These are phyloP conservation scores for Hypocrella siamensis DNA, from an alignment of 2,329 filamentous ascomycete species.

Conservation along the genomic window DNA sequence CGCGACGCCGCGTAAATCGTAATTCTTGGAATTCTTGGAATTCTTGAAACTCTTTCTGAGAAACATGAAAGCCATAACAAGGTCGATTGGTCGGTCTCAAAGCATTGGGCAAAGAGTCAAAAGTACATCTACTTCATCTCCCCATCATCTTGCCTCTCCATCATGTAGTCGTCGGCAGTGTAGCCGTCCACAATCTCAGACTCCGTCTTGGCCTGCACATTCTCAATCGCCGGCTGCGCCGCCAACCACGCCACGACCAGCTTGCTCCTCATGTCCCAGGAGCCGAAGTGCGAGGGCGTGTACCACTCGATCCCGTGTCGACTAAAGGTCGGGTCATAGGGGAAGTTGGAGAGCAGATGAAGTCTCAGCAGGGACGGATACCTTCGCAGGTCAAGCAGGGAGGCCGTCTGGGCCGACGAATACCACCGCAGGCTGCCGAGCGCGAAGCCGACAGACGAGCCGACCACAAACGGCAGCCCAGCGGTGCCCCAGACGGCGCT, in stretches of 20 bases:
- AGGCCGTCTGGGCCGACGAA: slow-evolving; percentile 5
- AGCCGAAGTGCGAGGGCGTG: slow-evolving; percentile 3
- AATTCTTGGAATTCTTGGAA: no score
- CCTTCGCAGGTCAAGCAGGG: slow-evolving; percentile 7
- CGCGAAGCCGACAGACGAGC: slow-evolving; percentile 8
- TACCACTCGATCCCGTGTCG: slow-evolving; percentile 4
- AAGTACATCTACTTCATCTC: background rate
- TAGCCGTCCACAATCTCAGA: slow-evolving; percentile 4
- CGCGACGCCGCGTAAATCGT: no score
- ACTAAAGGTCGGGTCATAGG: slow-evolving; percentile 6
- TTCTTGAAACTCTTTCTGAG: no score
- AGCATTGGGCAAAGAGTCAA: no score
- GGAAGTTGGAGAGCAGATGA: slow-evolving; percentile 9
- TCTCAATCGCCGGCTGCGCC: slow-evolving; percentile 8
- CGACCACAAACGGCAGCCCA: slow-evolving; percentile 8
- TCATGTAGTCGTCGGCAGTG: slow-evolving; percentile 2
- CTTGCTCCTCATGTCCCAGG: slow-evolving; percentile 8
- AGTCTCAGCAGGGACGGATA: slow-evolving; percentile 9
- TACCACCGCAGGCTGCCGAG: slow-evolving; percentile 9
- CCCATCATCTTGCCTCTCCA: background rate
- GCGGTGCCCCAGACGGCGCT: slow-evolving; percentile 10
- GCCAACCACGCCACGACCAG: slow-evolving; percentile 9
- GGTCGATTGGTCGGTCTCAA: no score
- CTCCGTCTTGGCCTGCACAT: slow-evolving; percentile 7
- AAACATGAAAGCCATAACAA: no score